phyloP scores from a whole-genome alignment of 2,329 filamentous ascomycete species.

The Huntiella moniliformis region DNA sequence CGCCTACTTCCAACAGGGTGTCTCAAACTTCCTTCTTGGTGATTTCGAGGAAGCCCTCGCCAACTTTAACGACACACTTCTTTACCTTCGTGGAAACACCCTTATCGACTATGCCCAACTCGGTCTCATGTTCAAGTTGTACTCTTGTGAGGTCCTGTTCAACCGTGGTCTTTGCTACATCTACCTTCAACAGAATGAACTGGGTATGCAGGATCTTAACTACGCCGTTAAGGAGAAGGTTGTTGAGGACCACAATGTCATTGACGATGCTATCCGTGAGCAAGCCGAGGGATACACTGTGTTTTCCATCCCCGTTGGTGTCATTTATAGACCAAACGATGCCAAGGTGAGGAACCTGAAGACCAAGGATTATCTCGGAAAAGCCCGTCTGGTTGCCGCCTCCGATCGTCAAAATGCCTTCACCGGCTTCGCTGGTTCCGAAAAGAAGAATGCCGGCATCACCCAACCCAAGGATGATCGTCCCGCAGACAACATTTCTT shows the following conservation, averaged over 20 bases:
- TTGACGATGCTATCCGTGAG: conserved; percentile 88
- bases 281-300: conserved; percentile 96
- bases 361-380: conserved; percentile 92
- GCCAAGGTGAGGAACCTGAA: conserved; percentile 97
- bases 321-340: conserved; percentile 87
- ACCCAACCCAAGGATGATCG: conserved; percentile 54
- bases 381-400: conserved; percentile 80
- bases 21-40: conserved; percentile 91
- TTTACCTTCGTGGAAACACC: conserved; percentile 88
- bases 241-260: conserved; percentile 90
- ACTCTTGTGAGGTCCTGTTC: conserved; percentile 93
- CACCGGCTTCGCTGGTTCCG: conserved; percentile 62
- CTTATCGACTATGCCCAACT: conserved; percentile 97
- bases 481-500: conserved; percentile 69
- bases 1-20: conserved; percentile 94
- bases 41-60: conserved; percentile 94
- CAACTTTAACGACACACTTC: conserved; percentile 94
- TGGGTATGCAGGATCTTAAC: conserved; percentile 74
- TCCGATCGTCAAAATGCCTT: conserved; percentile 65
- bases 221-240: conserved; percentile 93
- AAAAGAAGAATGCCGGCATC: conserved; percentile 50
- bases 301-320: conserved; percentile 91
- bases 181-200: conserved; percentile 79
- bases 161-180: conserved; percentile 96
- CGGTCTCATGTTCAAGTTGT: conserved; percentile 86